Evolutionary conservation across 1,284 basidiomycete species (phyloP), one percentile per base, ranked within the genome.

Genomic region (Marasmius tenuissimus): DNA sequence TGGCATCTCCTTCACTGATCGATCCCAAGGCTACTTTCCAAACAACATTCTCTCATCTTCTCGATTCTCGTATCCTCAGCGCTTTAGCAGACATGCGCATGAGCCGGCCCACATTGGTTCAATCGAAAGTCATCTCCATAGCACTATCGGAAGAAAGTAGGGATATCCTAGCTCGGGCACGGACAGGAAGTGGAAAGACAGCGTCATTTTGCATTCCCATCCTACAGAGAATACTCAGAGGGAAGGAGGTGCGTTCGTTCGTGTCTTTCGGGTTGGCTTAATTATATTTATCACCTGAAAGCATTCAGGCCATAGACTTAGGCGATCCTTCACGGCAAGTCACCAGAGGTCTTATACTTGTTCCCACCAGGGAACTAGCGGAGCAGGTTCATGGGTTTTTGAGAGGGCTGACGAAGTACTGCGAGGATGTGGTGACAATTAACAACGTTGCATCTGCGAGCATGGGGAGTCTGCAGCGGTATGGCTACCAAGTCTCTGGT

Each of bases 181-280:
- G 94, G 40, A 99, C 97, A 1, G 97, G 97, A 12, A 96, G 93
- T 62, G 97, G 97, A 52, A 99, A 99, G 81, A 99, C 97, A 0
- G 93, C 94, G 1, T 96, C 97, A 3, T 99, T 99, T 74, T 94
- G 90, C 65, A 85, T 99, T 4, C 97, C 97, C 0, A 76, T 96
- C 16, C 79, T 95, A 0, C 97, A 99, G 73, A 96, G 94, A 73
- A 89, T 99, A 37, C 72, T 99, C 57, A 86, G 84, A 65, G 83
- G 85, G 4, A 97, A 97, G 83, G 79, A 78, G 72, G 92, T 92
- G 75, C 78, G 89, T 87, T 67, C 69, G 73, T 71, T 63, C 65
- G 66, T 61, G 55, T 45, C 22, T 58, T 64, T 14, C 35, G 48
- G 52, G 22, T 42, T 16, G 1, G 14, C 10, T 57, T 39, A 45